A percentile compares a stretch with the other conserved stretches of the same genome.
These are phyloP conservation scores for Paramecium bursaria DNA, from an alignment of 73 alveolate genomes.

Conservation along the genomic window DNA sequence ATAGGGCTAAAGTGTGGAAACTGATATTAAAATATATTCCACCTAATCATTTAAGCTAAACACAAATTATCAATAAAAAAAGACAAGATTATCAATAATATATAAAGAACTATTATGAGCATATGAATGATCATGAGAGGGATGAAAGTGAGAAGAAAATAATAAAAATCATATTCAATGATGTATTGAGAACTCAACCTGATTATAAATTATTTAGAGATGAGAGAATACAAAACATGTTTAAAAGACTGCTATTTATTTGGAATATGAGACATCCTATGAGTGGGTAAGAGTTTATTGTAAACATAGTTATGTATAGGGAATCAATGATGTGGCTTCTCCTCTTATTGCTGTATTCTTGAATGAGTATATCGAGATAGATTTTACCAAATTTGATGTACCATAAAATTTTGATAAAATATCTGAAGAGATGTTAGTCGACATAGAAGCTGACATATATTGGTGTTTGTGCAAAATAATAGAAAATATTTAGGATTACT, in stretches of 20 bases:
- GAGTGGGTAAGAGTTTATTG: slow-evolving; percentile 51
- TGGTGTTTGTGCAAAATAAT: slow-evolving; percentile 71
- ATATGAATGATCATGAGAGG: slow-evolving; percentile 68
- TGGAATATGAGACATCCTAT: slow-evolving; percentile 72
- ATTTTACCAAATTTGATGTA: slow-evolving; percentile 64
- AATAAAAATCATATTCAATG: slow-evolving; percentile 48
- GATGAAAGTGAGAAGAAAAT: slow-evolving; percentile 67
- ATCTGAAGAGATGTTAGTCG: slow-evolving; percentile 59
- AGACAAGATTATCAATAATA: slow-evolving; percentile 64
- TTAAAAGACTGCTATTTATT: slow-evolving; percentile 53
- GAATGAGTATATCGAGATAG: slow-evolving; percentile 58
- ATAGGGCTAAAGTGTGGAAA: slow-evolving; percentile 70
- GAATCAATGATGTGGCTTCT: slow-evolving; percentile 70
- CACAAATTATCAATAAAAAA: slow-evolving; percentile 46
- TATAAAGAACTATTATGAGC: slow-evolving; percentile 55
- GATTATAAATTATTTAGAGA: slow-evolving; percentile 65
- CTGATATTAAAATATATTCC: slow-evolving; percentile 64
- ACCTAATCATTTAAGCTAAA: slow-evolving; percentile 62
- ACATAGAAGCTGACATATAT: slow-evolving; percentile 69
- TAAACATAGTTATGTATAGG: slow-evolving; percentile 57
- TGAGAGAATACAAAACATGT: slow-evolving; percentile 50
- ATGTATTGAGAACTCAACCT: slow-evolving; percentile 66
- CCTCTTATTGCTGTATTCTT: slow-evolving; percentile 64
- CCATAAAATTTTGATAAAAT: slow-evolving; percentile 67
- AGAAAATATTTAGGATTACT: slow-evolving; percentile 63